A percentile compares a stretch with the other conserved stretches of the same genome.
phyloP scores from a whole-genome alignment of 352 stramenopile genomes.

The Pythium angustatum region DNA sequence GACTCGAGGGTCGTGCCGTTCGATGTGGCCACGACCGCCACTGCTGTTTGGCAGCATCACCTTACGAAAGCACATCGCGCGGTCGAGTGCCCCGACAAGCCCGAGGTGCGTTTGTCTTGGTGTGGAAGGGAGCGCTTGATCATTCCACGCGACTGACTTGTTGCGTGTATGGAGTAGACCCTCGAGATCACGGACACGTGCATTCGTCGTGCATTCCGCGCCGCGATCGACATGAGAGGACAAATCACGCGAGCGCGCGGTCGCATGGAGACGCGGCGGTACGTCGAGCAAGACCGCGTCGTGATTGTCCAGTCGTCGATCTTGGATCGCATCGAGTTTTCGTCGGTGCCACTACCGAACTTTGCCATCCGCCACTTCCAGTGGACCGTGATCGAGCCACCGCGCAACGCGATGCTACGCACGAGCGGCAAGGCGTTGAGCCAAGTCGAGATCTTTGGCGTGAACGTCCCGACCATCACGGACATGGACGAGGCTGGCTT shows the following conservation, averaged over 20 bases:
- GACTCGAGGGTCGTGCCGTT: slow-evolving; percentile 22
- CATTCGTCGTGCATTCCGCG: slow-evolving; percentile 7
- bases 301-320: slow-evolving; percentile 23
- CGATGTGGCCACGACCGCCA: slow-evolving; percentile 5
- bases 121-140: no score
- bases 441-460: slow-evolving; percentile 18
- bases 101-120: neutral
- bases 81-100: neutral
- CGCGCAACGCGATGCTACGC: neutral
- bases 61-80: slow-evolving; percentile 5
- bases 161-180: no score
- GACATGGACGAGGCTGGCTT: slow-evolving; percentile 1
- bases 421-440: slow-evolving; percentile 4
- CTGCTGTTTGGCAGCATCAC: slow-evolving; percentile 19
- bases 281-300: slow-evolving; percentile 12
- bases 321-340: slow-evolving; percentile 10
- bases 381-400: slow-evolving; percentile 17
- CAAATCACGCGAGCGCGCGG: neutral
- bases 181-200: slow-evolving; percentile 4
- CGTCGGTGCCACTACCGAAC: neutral
- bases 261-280: slow-evolving; percentile 13
- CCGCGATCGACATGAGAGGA: neutral
- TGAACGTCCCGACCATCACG: slow-evolving; percentile 2
- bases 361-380: slow-evolving; percentile 18
- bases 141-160: no score